A percentile compares a stretch with the other conserved stretches of the same genome.
Conservation (phyloP, 2,329 filamentous ascomycete genomes). For the Dichotomopilus funicola region DNA sequence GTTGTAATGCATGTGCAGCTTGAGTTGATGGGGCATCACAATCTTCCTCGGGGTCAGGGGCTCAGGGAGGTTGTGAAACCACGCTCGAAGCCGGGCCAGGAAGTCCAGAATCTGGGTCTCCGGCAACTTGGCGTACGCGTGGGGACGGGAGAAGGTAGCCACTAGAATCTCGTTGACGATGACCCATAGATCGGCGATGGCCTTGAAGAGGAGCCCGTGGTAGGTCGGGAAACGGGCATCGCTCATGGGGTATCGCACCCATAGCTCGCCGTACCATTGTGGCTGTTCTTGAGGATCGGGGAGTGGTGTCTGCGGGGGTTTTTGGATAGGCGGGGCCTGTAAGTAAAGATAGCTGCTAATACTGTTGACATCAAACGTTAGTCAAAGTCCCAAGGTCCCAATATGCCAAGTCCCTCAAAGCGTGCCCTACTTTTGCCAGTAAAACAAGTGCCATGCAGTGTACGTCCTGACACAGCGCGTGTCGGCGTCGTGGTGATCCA, state of each 20-base stretch:
- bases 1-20: slow-evolving; percentile 27
- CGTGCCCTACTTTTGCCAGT: slow-evolving; percentile 28
- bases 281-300: slow-evolving; percentile 26
- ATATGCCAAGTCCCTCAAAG: not conserved
- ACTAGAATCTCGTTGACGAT: slow-evolving; percentile 25
- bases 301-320: slow-evolving; percentile 22
- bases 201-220: slow-evolving; percentile 25
- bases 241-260: slow-evolving; percentile 26
- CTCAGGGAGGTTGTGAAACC: slow-evolving; percentile 23
- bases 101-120: slow-evolving; percentile 22
- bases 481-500: slow-evolving; percentile 16
- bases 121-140: slow-evolving; percentile 11
- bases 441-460: slow-evolving; percentile 31
- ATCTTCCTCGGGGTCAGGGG: slow-evolving; percentile 24
- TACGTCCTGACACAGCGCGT: slow-evolving; percentile 24
- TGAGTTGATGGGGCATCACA: slow-evolving; percentile 27
- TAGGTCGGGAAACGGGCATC: slow-evolving; percentile 21
- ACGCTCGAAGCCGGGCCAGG: slow-evolving; percentile 17
- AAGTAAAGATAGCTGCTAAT: slow-evolving; percentile 24
- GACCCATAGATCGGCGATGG: slow-evolving; percentile 26
- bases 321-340: slow-evolving; percentile 21
- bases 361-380: slow-evolving; percentile 9
- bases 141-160: slow-evolving; percentile 18
- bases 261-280: slow-evolving; percentile 29
- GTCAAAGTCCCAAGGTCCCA: not conserved